Conservation (phyloP, 306 rosid species). For the Corylus avellana region DNA sequence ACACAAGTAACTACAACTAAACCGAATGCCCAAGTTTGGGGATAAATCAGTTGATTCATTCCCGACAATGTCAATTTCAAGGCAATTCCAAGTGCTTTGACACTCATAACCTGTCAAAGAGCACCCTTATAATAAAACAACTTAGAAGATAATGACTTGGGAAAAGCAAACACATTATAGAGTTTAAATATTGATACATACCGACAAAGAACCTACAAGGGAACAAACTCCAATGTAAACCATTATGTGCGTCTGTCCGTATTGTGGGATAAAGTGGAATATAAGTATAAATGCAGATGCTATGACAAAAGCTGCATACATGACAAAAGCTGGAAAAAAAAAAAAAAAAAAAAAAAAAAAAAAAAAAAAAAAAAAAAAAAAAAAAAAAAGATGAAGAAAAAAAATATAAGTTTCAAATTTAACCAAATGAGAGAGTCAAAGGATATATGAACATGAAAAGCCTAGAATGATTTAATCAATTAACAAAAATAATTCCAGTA, state of each 20-base stretch:
- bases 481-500: slow-evolving; percentile 1
- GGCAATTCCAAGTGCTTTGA: slow-evolving; percentile 98
- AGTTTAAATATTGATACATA: slow-evolving; percentile 43
- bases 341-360: slow-evolving; percentile 25
- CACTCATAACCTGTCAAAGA: slow-evolving; percentile 93
- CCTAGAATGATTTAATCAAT: slow-evolving; percentile 11
- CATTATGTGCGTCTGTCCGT: slow-evolving; percentile 99
- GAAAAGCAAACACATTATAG: slow-evolving; percentile 10
- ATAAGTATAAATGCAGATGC: slow-evolving; percentile 75
- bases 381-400: slow-evolving; percentile 29
- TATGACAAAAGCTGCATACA: slow-evolving; percentile 78
- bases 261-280: slow-evolving; percentile 79
- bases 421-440: background rate
- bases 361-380: slow-evolving; percentile 42
- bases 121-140: slow-evolving; percentile 28
- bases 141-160: slow-evolving; percentile 25
- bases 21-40: slow-evolving; percentile 92
- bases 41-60: slow-evolving; percentile 88
- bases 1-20: slow-evolving; percentile 79
- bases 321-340: slow-evolving; percentile 74
- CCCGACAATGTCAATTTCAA: slow-evolving; percentile 91
- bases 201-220: slow-evolving; percentile 97
- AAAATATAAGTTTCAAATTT: background rate
- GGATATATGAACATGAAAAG: background rate
- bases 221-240: slow-evolving; percentile 98